Base-by-base conservation (phyloP, 805 yeast species). In the Saturnispora gosingensis region DNA sequence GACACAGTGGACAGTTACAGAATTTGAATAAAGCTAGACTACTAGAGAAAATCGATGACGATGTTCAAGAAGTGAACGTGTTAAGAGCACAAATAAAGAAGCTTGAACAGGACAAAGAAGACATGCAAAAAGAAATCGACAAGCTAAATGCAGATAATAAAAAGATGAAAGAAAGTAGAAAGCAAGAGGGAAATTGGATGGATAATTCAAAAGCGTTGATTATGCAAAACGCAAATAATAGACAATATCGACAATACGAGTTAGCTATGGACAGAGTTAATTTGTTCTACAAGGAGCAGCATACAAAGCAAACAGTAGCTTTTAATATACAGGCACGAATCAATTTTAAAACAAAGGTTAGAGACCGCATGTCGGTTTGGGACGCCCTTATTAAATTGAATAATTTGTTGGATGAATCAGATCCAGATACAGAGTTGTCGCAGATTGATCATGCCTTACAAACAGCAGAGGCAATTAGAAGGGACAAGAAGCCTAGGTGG, bases 401-500 rank as follows among this genome's bases (percentile, higher is more conserved):
- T 60, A 76, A 78, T 56, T 66, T 83, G 18, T 70, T 83, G 24
- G 89, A 83, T 61, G 88, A 83, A 48, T 77, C 83, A 48, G 89
- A 83, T 61, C 89, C 89, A 0, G 89, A 83, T 62, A 83, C 88
- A 0, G 86, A 82, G 60, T 68, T 83, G 22, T 81, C 87, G 0
- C 88, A 83, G 59, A 83, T 83, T 48, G 88, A 83, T 57, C 89
- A 83, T 62, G 88, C 88, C 2, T 61, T 83, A 24, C 88, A 83
- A 63, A 83, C 88, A 0, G 88, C 88, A 3, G 88, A 83, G 60
- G 87, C 88, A 4, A 83, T 83, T 48, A 66, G 87, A 56, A 67
- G 75, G 51, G 88, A 82, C 58, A 76, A 77, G 2, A 79, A 80
- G 60, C 89, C 89, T 0, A 66, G 87, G 32, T 83, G 89, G 89